Percentiles rank a stretch among this genome's conserved stretches.
phyloP scores from a whole-genome alignment of 176 grass and related monocot genomes.

The Triticum timopheevii region DNA sequence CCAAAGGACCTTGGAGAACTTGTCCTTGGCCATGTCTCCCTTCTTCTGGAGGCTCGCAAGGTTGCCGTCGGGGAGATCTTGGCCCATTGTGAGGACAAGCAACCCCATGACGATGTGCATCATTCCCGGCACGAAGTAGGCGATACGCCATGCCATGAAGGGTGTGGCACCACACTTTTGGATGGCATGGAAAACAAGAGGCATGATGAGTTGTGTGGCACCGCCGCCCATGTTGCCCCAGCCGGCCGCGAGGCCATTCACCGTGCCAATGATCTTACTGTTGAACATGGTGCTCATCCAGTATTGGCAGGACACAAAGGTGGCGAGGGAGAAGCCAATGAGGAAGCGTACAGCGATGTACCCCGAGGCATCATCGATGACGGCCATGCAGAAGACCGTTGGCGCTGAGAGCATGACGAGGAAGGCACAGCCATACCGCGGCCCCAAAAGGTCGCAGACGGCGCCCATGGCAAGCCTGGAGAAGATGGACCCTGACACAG shows the following conservation, averaged over 20 bases:
- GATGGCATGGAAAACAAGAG: neutral
- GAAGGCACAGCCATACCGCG: constrained; percentile 86
- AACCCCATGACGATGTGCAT: neutral
- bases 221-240: neutral
- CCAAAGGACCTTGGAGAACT: constrained; percentile 80
- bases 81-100: neutral
- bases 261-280: constrained; percentile 63
- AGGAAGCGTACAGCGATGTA: neutral
- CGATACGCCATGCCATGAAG: neutral
- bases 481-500: constrained; percentile 89
- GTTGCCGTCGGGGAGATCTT: neutral
- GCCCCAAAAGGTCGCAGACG: constrained; percentile 73
- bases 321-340: constrained; percentile 69
- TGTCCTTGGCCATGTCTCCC: constrained; percentile 65
- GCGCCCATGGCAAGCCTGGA: constrained; percentile 87
- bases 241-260: neutral
- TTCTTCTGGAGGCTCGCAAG: constrained; percentile 50
- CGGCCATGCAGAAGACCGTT: neutral
- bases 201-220: neutral
- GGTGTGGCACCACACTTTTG: neutral
- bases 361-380: neutral
- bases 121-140: neutral
- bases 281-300: constrained; percentile 98
- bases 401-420: constrained; percentile 55
- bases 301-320: constrained; percentile 83